phyloP scores from a whole-genome alignment of 495 filamentous ascomycete species.

The Annulohypoxylon bovei region DNA sequence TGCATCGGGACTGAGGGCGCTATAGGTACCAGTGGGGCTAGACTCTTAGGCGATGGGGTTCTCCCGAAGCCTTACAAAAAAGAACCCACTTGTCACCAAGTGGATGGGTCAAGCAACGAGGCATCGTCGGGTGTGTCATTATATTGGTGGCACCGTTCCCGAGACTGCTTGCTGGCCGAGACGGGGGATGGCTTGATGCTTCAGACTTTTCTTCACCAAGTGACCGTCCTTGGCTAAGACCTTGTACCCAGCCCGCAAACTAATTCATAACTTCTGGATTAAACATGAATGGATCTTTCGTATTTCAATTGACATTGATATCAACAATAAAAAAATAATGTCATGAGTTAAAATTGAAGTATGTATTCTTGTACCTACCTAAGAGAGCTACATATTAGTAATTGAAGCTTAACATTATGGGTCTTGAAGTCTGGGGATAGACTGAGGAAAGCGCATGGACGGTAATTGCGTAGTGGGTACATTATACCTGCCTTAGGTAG shows the following conservation, averaged over 20 bases:
- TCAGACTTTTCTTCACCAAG: not conserved
- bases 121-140: slow-evolving; percentile 30
- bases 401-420: not conserved
- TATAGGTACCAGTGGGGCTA: slow-evolving; percentile 38
- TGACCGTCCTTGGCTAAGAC: not conserved
- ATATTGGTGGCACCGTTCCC: slow-evolving; percentile 31
- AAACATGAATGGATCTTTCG: too few relatives aligned
- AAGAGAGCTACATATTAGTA: too few relatives aligned
- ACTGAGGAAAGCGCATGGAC: not conserved
- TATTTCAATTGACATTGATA: not conserved
- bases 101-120: slow-evolving; percentile 33
- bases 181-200: not conserved
- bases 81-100: slow-evolving; percentile 29
- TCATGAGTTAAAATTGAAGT: not conserved
- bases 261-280: too few relatives aligned
- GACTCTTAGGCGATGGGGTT: slow-evolving; percentile 28
- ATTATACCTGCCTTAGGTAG: too few relatives aligned
- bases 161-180: slow-evolving; percentile 34
- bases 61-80: slow-evolving; percentile 39
- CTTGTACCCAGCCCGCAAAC: not conserved
- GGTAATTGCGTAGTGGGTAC: slow-evolving; percentile 7
- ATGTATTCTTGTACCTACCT: too few relatives aligned
- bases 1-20: slow-evolving; percentile 35
- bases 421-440: not conserved
- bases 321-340: not conserved